phyloP scores from a whole-genome alignment of 176 grass and related monocot species.

The Zea mays region Zm-B73-REFERENCE-NAM-5.0 NC_050098.1:16100501-16101000 shows the following conservation, averaged over 20 bases:
- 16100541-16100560: background rate
- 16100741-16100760: constrained; percentile 67
- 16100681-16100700: constrained; percentile 1
- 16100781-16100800: constrained; percentile 69
- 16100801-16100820: constrained; percentile 64
- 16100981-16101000: background rate
- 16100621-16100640: background rate
- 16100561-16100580: constrained; percentile 8
- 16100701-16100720: constrained; percentile 7
- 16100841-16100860: constrained; percentile 64
- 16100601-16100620: background rate
- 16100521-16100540: constrained; percentile 14
- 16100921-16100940: constrained; percentile 11
- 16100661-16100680: background rate
- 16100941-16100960: constrained; percentile 6
- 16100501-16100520: background rate
- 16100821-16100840: constrained; percentile 83
- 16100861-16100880: constrained; percentile 78
- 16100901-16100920: background rate
- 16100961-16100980: background rate
- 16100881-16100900: constrained; percentile 63
- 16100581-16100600: background rate
- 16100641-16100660: background rate
- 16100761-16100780: constrained; percentile 90
- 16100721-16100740: background rate